A percentile compares a stretch with the other conserved stretches of the same genome.
phyloP scores from a whole-genome alignment of 768 basidiomycete genomes.

The Russula lepida region DNA sequence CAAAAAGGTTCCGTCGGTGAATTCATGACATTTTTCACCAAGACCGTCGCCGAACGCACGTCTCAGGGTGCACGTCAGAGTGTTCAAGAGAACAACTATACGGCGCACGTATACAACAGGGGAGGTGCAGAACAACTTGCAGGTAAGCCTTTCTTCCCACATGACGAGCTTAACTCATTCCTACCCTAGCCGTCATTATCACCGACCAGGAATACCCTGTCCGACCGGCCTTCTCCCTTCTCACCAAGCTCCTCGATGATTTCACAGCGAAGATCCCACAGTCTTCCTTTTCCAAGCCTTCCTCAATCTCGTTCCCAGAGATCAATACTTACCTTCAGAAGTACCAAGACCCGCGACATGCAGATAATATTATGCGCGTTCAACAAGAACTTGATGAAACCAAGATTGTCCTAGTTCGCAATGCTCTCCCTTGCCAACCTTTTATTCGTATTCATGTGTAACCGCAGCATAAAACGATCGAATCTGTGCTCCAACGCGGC shows the following conservation, averaged over 20 bases:
- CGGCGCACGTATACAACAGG: conserved; percentile 88
- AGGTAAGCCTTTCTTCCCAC: conserved; percentile 41
- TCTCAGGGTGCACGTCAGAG: conserved; percentile 84
- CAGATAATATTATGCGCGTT: conserved; percentile 96
- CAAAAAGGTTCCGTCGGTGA: conserved; percentile 81
- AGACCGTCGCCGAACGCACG: conserved; percentile 87
- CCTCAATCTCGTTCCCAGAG: conserved; percentile 68
- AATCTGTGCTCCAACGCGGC: conserved; percentile 90
- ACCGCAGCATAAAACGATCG: conserved; percentile 94
- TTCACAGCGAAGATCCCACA: conserved; percentile 75
- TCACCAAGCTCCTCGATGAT: conserved; percentile 90
- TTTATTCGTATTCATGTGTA: neutral
- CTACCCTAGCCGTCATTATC: conserved; percentile 69
- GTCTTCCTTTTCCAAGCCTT: conserved; percentile 54
- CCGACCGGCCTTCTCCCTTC: conserved; percentile 89
- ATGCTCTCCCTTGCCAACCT: neutral
- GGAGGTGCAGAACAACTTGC: conserved; percentile 80
- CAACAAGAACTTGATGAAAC: conserved; percentile 98
- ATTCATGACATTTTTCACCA: conserved; percentile 90
- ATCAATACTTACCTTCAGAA: conserved; percentile 72
- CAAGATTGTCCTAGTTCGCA: conserved; percentile 88
- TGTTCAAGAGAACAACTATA: conserved; percentile 88
- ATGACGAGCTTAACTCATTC: conserved; percentile 6
- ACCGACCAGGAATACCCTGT: conserved; percentile 96
- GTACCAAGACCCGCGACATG: conserved; percentile 95